Evolutionary conservation across 257 asterid genomes (phyloP), one percentile per base, ranked within the genome.

Genomic region (Scutellaria galericulata): DNA sequence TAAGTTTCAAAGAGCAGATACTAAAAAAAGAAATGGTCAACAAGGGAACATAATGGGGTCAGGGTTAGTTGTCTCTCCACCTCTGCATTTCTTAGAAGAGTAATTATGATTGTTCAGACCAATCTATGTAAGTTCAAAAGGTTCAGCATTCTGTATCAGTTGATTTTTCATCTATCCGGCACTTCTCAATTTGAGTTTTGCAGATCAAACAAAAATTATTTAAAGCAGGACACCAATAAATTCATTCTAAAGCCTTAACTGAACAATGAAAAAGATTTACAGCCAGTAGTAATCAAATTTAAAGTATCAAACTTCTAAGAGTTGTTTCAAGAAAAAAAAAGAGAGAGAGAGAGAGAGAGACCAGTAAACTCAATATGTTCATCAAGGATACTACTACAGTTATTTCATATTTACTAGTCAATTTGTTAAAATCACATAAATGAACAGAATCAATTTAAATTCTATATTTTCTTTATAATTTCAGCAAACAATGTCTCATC

Each of bases 211-310:
- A n/a, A 12, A 10, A 20, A 20, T 8, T 64, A 13, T 6, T 40
- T 9, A 57, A 57, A 68, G 27, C 37, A 69, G 59, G 11, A 48
- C 39, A 41, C 50, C 52, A 22, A 58, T 47, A 27, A 4, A 37
- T 46, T 57, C 66, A 35, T 7, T 15, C 20, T 65, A 45, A 14
- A 50, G 71, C 66, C 50, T 40, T 62, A 40, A 46, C 50, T 13
- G 44, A 71, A 51, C 48, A 20, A 41, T 39, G 55, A 15, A 61
- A 24, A 1, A 40, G 61, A 54, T 35, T 40, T 74, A 54, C 9
- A 66, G 47, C 70, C 62, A 47, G 54, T 58, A 18, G 35, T 39
- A 76, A 44, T 58, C 66, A 62, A 69, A 11, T 7, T 10, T 39
- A 31, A 27, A 10, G 64, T 47, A 75, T 41, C 66, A 45, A 47